These are phyloP conservation scores for Carex arenaria DNA, from an alignment of 202 grass and related monocot genomes.

Conservation along the genomic window DNA sequence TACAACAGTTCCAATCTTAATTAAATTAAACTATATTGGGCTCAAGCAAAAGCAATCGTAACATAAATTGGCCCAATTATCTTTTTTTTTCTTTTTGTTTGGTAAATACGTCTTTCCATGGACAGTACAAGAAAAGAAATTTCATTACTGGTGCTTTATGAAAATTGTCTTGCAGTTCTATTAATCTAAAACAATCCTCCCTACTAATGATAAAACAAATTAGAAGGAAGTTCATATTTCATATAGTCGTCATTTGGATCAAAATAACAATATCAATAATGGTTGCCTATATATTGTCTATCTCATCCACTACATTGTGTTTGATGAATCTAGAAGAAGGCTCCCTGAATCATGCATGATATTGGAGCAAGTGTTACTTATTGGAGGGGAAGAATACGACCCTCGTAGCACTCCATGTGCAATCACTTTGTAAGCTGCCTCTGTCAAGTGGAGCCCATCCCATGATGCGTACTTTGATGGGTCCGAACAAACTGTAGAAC, in stretches of 20 bases:
- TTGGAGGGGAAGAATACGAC: conserved; percentile 43
- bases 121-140: not conserved
- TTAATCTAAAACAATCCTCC: not conserved
- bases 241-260: not conserved
- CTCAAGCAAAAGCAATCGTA: not conserved
- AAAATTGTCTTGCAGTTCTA: not conserved
- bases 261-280: not conserved
- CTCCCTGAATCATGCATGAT: not conserved
- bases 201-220: not conserved
- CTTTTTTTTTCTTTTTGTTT: not conserved
- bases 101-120: not conserved
- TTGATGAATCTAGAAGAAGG: not conserved
- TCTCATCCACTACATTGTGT: not conserved
- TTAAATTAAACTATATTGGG: not conserved
- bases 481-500: conserved; percentile 44
- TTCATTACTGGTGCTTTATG: not conserved
- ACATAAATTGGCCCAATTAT: not conserved
- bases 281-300: not conserved
- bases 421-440: conserved; percentile 61
- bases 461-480: conserved; percentile 60
- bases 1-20: not conserved
- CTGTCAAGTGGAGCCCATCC: conserved; percentile 68
- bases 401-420: conserved; percentile 46
- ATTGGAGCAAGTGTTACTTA: conserved; percentile 21
- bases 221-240: not conserved